A percentile compares a stretch with the other conserved stretches of the same genome.
phyloP scores from a whole-genome alignment of 805 yeast genomes.

The Pichia cephalocereana region DNA sequence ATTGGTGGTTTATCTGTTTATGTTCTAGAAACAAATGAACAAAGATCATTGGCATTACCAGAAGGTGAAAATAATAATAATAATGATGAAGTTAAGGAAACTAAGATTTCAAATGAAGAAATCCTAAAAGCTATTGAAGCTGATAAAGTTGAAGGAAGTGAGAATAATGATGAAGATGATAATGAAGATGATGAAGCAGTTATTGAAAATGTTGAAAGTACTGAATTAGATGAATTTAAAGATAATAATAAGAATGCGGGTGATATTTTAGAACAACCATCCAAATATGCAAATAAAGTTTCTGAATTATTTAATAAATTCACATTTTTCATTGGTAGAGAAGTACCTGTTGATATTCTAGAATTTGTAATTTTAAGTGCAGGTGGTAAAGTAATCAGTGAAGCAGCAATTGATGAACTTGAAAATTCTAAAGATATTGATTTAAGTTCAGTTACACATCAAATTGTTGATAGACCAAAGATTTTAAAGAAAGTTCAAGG shows the following conservation, averaged over 20 bases:
- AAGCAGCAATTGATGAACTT: slow-evolving; percentile 76
- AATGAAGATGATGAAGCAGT: slow-evolving; percentile 29
- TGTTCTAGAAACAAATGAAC: slow-evolving; percentile 51
- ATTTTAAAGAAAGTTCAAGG: slow-evolving; percentile 72
- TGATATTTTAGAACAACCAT: slow-evolving; percentile 69
- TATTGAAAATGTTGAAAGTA: slow-evolving; percentile 34
- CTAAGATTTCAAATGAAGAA: slow-evolving; percentile 32
- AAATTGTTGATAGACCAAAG: slow-evolving; percentile 88
- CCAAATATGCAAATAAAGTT: slow-evolving; percentile 45
- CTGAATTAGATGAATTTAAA: slow-evolving; percentile 62
- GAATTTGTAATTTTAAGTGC: slow-evolving; percentile 80
- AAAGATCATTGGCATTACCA: slow-evolving; percentile 30
- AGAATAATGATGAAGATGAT: slow-evolving; percentile 25
- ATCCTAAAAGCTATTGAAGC: slow-evolving; percentile 47
- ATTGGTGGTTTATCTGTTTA: slow-evolving; percentile 85
- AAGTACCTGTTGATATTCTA: slow-evolving; percentile 84
- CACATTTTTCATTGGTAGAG: slow-evolving; percentile 85
- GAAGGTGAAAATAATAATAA: slow-evolving; percentile 1
- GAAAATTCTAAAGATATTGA: slow-evolving; percentile 41
- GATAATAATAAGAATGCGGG: slow-evolving; percentile 54
- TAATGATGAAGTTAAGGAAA: slow-evolving; percentile 24
- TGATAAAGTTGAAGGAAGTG: slow-evolving; percentile 26
- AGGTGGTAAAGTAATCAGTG: slow-evolving; percentile 82
- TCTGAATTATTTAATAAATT: slow-evolving; percentile 63
- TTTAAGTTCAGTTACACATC: slow-evolving; percentile 75